Conservation (phyloP, 2,329 filamentous ascomycete species). For the Trichoderma aggressivum region DNA sequence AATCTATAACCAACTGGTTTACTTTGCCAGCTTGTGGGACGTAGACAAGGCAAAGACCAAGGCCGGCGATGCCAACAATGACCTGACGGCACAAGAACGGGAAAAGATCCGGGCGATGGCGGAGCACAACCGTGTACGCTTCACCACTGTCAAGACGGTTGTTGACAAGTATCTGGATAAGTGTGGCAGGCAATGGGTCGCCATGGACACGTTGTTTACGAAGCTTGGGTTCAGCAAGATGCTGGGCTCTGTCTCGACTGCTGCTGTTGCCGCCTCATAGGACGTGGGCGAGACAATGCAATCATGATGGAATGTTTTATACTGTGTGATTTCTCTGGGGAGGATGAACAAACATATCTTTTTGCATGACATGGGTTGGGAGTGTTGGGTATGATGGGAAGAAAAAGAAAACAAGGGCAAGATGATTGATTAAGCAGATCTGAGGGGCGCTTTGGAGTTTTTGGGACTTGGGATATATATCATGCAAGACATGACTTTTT, state of each 20-base stretch:
- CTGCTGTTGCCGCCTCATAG: not conserved
- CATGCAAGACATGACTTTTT: not conserved
- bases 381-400: not conserved
- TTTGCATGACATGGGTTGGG: not conserved
- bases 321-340: not conserved
- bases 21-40: constrained; percentile 81
- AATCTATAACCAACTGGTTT: constrained; percentile 92
- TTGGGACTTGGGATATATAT: not conserved
- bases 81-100: constrained; percentile 48
- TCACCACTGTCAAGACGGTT: constrained; percentile 69
- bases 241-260: constrained; percentile 14
- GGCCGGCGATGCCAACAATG: constrained; percentile 47
- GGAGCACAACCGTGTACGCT: constrained; percentile 77
- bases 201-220: constrained; percentile 84
- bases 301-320: not conserved
- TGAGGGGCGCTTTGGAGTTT: not conserved
- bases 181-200: constrained; percentile 88
- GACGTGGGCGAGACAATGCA: not conserved
- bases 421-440: not conserved
- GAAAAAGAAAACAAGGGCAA: not conserved
- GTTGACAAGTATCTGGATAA: constrained; percentile 84
- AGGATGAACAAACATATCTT: not conserved
- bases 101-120: constrained; percentile 69
- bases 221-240: constrained; percentile 55
- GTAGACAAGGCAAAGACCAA: constrained; percentile 71